Conservation (phyloP, 495 filamentous ascomycete genomes). For the Trichoderma orchidacearum region DNA sequence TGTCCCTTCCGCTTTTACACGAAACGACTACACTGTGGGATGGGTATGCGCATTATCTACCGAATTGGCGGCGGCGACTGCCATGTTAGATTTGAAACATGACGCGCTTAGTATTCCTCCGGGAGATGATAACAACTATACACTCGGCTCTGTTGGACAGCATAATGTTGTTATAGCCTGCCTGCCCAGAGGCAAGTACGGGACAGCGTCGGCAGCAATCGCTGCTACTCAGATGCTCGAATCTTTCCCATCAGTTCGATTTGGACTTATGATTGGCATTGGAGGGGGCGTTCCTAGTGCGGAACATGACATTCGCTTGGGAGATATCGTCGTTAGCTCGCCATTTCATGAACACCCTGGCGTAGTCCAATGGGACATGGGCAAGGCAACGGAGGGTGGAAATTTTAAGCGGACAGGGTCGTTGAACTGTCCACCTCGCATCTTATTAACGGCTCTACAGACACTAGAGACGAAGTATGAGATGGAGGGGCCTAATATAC, state of each 20-base stretch:
- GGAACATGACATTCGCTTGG: conserved; percentile 18
- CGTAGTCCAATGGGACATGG: conserved; percentile 27
- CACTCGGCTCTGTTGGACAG: conserved; percentile 13
- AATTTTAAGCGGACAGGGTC: background rate
- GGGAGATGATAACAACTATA: conserved; percentile 11
- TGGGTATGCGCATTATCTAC: background rate
- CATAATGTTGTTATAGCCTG: conserved; percentile 31
- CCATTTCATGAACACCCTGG: conserved; percentile 7
- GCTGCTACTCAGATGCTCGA: conserved; percentile 16
- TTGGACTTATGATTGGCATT: conserved; percentile 31
- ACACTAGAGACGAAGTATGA: background rate
- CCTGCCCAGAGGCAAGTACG: conserved; percentile 15
- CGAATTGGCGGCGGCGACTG: background rate
- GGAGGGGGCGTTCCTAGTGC: conserved; percentile 26
- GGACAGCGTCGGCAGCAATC: conserved; percentile 13
- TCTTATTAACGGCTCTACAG: background rate
- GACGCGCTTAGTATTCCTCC: background rate
- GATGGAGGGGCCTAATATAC: background rate
- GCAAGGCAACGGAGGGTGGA: conserved; percentile 11
- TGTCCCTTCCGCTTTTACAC: no score
- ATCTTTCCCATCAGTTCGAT: conserved; percentile 19
- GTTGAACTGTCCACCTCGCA: background rate
- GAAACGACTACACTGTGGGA: background rate
- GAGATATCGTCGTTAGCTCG: conserved; percentile 27
- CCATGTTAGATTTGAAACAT: background rate